Percentiles rank a stretch among this genome's conserved stretches.
These are phyloP conservation scores for Pichia sp. DNA, from an alignment of 1,139 yeast genomes.

Conservation along the genomic window DNA sequence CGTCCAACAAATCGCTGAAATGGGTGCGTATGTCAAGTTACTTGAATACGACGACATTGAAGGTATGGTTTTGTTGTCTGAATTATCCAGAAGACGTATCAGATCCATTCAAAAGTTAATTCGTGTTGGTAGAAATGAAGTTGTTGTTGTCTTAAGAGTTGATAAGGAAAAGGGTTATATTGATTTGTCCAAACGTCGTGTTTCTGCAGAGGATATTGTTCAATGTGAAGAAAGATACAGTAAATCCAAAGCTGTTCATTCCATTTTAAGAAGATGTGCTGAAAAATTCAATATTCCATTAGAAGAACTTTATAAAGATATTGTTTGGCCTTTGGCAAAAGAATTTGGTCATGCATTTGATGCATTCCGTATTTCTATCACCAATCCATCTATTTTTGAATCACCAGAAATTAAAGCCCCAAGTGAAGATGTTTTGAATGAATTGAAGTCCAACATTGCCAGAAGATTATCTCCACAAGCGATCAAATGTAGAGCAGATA, in stretches of 20 bases:
- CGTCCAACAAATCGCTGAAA: constrained; percentile 95
- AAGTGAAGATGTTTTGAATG: constrained; percentile 63
- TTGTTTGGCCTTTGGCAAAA: constrained; percentile 97
- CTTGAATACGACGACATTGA: constrained; percentile 96
- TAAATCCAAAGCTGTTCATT: constrained; percentile 95
- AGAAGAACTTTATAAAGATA: constrained; percentile 75
- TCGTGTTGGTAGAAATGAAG: constrained; percentile 98
- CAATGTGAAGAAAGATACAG: constrained; percentile 97
- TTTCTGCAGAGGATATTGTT: constrained; percentile 93
- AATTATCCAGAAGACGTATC: constrained; percentile 96
- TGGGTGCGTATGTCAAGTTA: constrained; percentile 95
- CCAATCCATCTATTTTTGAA: constrained; percentile 84
- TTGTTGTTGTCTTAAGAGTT: constrained; percentile 96
- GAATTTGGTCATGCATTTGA: constrained; percentile 97
- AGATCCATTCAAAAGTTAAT: constrained; percentile 95
- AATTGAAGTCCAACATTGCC: constrained; percentile 76
- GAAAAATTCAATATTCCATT: constrained; percentile 87
- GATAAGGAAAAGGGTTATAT: constrained; percentile 98
- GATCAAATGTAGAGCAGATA: constrained; percentile 93
- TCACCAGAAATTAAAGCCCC: constrained; percentile 42
- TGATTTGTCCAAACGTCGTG: constrained; percentile 96
- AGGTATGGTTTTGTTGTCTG: constrained; percentile 96
- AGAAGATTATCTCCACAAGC: constrained; percentile 98
- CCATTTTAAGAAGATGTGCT: constrained; percentile 95
- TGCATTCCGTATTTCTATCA: constrained; percentile 92